These are phyloP conservation scores for Vigna reflexopilosa DNA, from an alignment of 306 rosid species.

Conservation along the genomic window DNA sequence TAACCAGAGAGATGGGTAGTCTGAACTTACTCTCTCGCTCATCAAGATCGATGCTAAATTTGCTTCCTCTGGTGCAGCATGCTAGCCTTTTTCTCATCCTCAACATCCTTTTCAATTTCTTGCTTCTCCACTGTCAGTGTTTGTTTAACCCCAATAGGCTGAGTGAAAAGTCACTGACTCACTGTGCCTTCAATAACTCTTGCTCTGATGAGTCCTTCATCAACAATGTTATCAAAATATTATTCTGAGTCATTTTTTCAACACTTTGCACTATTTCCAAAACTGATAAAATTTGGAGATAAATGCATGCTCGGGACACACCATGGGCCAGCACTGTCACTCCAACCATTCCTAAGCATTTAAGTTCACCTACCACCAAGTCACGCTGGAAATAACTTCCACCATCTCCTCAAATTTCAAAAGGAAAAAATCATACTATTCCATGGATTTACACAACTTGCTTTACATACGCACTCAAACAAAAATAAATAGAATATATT, in stretches of 20 bases:
- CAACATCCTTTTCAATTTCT: constrained; percentile 43
- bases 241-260: constrained; percentile 30
- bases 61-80: constrained; percentile 74
- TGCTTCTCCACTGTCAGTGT: constrained; percentile 13
- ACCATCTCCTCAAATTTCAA: background rate
- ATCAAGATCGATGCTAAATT: constrained; percentile 78
- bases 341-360: constrained; percentile 32
- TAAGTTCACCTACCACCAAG: constrained; percentile 34
- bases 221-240: constrained; percentile 35
- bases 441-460: background rate
- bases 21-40: constrained; percentile 73
- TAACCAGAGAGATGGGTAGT: background rate
- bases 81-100: constrained; percentile 71
- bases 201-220: constrained; percentile 40
- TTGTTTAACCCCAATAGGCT: background rate
- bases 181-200: constrained; percentile 43
- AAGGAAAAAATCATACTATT: background rate
- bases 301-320: constrained; percentile 27
- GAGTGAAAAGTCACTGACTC: constrained; percentile 22
- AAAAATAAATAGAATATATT: too few species aligned
- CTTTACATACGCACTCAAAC: background rate
- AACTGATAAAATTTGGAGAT: background rate
- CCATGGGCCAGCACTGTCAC: constrained; percentile 45
- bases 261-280: background rate
- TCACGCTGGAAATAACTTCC: constrained; percentile 42